Conservation (phyloP, 164 flowering plant species). For the Piper longum region DNA sequence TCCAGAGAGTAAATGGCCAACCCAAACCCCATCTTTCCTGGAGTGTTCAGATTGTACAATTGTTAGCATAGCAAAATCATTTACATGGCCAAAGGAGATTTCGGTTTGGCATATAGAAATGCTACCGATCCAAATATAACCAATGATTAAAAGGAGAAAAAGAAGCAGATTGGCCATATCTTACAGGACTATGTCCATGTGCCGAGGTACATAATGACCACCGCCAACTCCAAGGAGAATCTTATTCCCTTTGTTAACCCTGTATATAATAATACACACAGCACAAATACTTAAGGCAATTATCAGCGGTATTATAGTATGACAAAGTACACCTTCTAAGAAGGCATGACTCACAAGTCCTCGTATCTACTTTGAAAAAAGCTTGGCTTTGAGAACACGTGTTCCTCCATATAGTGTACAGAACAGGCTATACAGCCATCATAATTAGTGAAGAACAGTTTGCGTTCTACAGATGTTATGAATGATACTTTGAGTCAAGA, state of each 20-base stretch:
- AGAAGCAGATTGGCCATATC: conserved; percentile 1
- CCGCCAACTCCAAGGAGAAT: conserved; percentile 91
- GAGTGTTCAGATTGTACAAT: neutral
- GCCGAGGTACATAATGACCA: conserved; percentile 94
- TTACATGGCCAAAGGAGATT: neutral
- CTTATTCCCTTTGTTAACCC: conserved; percentile 29
- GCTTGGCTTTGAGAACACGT: no score
- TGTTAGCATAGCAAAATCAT: neutral
- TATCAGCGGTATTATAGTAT: neutral
- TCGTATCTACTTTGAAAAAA: no score
- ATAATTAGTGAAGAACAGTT: no score
- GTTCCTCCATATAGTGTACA: no score
- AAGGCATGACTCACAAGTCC: no score
- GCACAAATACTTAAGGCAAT: neutral
- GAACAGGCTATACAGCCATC: no score
- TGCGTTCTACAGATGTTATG: no score
- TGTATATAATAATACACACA: conserved; percentile 8
- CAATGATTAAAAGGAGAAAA: neutral
- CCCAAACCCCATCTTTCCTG: conserved; percentile 76
- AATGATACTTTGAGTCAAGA: no score
- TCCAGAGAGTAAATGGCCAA: conserved; percentile 85
- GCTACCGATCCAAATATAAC: neutral
- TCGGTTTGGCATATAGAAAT: neutral
- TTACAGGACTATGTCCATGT: conserved; percentile 41
- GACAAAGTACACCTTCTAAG: no score